A percentile compares a stretch with the other conserved stretches of the same genome.
phyloP scores from a whole-genome alignment of 225 moss, liverwort and hornwort genomes.

The Pseudoscleropodium purum region DNA sequence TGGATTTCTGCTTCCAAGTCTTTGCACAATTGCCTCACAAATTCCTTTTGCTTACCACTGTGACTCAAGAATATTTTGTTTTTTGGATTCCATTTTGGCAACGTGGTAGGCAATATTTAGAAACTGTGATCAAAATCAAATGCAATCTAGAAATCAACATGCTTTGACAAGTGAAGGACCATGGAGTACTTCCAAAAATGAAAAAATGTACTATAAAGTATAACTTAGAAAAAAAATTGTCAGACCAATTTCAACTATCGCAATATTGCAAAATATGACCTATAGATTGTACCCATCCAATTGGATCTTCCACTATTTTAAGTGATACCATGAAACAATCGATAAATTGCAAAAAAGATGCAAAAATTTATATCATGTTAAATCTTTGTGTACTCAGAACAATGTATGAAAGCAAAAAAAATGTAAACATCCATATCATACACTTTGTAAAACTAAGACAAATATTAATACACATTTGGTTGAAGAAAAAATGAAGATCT shows the following conservation, averaged over 20 bases:
- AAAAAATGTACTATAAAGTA: neutral
- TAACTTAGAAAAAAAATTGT: neutral
- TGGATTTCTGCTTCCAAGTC: neutral
- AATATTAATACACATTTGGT: neutral
- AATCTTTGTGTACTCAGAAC: too few relatives aligned
- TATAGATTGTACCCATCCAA: neutral
- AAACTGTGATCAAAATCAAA: neutral
- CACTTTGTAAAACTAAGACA: neutral
- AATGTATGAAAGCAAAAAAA: too few relatives aligned
- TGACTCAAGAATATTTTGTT: neutral
- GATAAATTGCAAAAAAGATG: too few relatives aligned
- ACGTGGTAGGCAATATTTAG: neutral
- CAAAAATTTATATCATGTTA: too few relatives aligned
- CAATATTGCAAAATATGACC: neutral
- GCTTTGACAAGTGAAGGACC: neutral
- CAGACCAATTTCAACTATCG: neutral
- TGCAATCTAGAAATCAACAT: neutral
- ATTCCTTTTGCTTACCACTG: neutral
- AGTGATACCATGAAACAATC: too few relatives aligned
- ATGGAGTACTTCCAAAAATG: too few relatives aligned
- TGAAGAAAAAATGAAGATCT: neutral
- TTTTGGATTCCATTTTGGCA: neutral
- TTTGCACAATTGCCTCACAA: neutral
- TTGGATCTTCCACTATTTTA: neutral
- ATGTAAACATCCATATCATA: neutral